Percentiles rank a stretch among this genome's conserved stretches.
These are phyloP conservation scores for Trichoderma erinaceum DNA, from an alignment of 495 filamentous ascomycete species.

Conservation along the genomic window DNA sequence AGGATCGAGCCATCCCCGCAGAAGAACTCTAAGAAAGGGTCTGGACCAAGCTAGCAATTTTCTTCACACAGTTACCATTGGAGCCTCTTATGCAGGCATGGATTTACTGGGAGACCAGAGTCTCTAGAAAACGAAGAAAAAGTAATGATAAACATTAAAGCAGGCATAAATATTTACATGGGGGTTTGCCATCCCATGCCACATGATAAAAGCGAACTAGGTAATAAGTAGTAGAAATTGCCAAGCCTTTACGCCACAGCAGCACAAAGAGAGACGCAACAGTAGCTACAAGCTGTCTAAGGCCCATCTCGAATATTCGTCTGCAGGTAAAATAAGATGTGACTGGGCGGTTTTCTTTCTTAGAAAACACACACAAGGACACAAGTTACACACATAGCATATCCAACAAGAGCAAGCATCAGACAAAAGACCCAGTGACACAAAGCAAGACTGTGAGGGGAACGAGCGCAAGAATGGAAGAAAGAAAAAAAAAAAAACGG, in stretches of 20 bases:
- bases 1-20: neutral
- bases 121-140: neutral
- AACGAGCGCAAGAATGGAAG: neutral
- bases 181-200: neutral
- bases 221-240: neutral
- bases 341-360: neutral
- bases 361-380: neutral
- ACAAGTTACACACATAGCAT: neutral
- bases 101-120: neutral
- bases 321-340: neutral
- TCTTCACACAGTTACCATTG: neutral
- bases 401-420: neutral
- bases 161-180: neutral
- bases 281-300: neutral
- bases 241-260: neutral
- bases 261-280: neutral
- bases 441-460: neutral
- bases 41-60: neutral
- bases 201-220: neutral
- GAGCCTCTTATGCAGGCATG: neutral
- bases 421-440: neutral
- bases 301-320: neutral
- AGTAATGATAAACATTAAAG: constrained; percentile 7
- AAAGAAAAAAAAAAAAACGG: neutral
- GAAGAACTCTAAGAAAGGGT: neutral